Evolutionary conservation across 2,329 filamentous ascomycete species (phyloP), one percentile per base, ranked within the genome.

Genomic region (Delphinella strobiligena): DNA sequence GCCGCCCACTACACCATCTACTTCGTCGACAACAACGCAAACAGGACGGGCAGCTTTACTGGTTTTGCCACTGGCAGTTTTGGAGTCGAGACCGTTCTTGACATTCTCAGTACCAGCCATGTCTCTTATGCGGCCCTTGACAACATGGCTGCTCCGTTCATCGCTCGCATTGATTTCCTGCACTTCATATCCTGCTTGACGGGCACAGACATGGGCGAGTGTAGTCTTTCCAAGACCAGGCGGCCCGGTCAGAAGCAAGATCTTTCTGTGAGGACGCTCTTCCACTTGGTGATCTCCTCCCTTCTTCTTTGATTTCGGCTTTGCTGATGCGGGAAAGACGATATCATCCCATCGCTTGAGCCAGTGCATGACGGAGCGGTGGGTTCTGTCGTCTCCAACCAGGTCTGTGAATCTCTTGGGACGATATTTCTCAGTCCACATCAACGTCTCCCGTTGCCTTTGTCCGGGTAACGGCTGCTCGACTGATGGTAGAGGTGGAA

Each of bases 351-450:
- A 98, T 14, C 74, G 72, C 63, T 96, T 98, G 31, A 98, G 66
- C 91, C 91, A 98, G 38, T 83, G 78, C 40, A 98, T 66, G 4
- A 98, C 89, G 44, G 81, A 74, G 44, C 91, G 77, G 59, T 98
- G 93, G 18, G 89, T 96, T 33, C 87, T 72, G 55, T 98, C 91
- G 51, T 98, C 91, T 19, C 93, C 93, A 35, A 93, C 85, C 0
- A 98, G 69, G 50, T 98, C 91, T 50, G 88, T 83, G 52, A 96
- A 98, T 51, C 79, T 89, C 45, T 78, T 77, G 19, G 91, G 91
- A 27, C 91, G 80, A 56, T 98, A 98, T 58, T 98, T 98, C 56
- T 98, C 91, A 0, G 89, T 94, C 91, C 91, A 98, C 55, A 98
- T 67, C 22, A 85, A 59, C 0, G 75, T 72, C 46, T 53, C 58